phyloP scores from a whole-genome alignment of 2,329 filamentous ascomycete genomes.

The Bretziella fagacearum region DNA sequence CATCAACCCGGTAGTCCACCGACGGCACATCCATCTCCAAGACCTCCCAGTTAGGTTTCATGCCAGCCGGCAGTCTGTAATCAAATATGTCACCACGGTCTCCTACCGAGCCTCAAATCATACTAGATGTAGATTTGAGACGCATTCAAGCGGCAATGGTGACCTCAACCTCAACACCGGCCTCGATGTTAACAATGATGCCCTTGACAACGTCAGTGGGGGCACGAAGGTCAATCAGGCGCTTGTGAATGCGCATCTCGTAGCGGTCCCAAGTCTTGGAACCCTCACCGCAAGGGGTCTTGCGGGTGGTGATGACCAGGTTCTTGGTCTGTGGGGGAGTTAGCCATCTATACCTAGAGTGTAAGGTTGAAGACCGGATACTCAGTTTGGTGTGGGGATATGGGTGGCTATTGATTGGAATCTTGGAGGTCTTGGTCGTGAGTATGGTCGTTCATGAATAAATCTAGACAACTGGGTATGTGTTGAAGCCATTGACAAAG shows the following conservation, averaged over 20 bases:
- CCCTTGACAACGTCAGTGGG: conserved; percentile 96
- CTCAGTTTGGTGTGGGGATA: neutral
- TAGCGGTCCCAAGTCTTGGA: conserved; percentile 99
- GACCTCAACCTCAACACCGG: conserved; percentile 83
- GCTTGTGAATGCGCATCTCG: conserved; percentile 99
- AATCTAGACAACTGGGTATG: too few relatives aligned
- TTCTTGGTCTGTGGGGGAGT: conserved; percentile 57
- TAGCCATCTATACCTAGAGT: neutral
- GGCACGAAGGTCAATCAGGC: conserved; percentile 91
- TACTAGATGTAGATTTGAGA: neutral
- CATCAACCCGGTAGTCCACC: neutral
- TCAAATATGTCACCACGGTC: too few relatives aligned
- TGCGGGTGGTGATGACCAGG: conserved; percentile 91
- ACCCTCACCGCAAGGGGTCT: conserved; percentile 99
- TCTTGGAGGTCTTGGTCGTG: too few relatives aligned
- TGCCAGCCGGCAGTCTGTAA: too few relatives aligned
- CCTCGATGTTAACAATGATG: conserved; percentile 93
- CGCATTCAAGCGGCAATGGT: conserved; percentile 63
- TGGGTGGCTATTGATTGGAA: too few relatives aligned
- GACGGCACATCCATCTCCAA: neutral
- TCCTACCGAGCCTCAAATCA: neutral
- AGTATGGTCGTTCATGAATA: too few relatives aligned
- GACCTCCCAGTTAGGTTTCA: neutral
- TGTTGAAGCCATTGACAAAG: too few relatives aligned
- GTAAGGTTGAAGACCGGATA: neutral